These are phyloP conservation scores for Ophiostoma sp. DNA, from an alignment of 2,329 filamentous ascomycete species.

Conservation along the genomic window DNA sequence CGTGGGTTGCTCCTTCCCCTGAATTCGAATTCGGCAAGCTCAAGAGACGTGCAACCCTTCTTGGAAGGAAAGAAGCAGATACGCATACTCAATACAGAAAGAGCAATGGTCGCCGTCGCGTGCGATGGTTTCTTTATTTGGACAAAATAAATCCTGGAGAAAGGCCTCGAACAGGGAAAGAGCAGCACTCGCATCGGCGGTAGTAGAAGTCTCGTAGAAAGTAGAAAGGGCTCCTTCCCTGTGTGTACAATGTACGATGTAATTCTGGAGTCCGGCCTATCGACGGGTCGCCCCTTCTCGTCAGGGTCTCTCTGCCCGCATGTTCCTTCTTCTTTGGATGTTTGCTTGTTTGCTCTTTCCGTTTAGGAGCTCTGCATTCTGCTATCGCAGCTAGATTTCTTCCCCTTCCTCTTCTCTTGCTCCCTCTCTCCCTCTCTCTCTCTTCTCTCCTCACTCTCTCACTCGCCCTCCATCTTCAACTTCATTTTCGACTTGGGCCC, in stretches of 20 bases:
- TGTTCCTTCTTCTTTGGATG: neutral
- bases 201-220: neutral
- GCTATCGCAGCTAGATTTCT: too few species aligned
- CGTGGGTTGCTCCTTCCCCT: slow-evolving; percentile 2
- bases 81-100: neutral
- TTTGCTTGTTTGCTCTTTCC: slow-evolving; percentile 4
- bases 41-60: neutral
- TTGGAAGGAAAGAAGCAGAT: neutral
- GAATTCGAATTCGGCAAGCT: neutral
- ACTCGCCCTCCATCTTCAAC: neutral
- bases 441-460: neutral
- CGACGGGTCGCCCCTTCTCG: slow-evolving; percentile 3
- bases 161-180: slow-evolving; percentile 2
- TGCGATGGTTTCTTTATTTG: neutral
- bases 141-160: neutral
- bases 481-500: neutral
- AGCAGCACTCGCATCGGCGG: neutral
- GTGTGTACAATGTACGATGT: neutral
- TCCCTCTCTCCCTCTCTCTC: neutral
- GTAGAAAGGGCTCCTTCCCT: slow-evolving; percentile 1
- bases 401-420: neutral
- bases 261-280: neutral
- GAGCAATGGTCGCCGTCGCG: neutral
- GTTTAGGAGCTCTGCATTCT: neutral
- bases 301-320: neutral